Percentiles rank a stretch among this genome's conserved stretches.
Conservation (phyloP, 2,329 filamentous ascomycete genomes). For the Colletotrichum sp. region DNA sequence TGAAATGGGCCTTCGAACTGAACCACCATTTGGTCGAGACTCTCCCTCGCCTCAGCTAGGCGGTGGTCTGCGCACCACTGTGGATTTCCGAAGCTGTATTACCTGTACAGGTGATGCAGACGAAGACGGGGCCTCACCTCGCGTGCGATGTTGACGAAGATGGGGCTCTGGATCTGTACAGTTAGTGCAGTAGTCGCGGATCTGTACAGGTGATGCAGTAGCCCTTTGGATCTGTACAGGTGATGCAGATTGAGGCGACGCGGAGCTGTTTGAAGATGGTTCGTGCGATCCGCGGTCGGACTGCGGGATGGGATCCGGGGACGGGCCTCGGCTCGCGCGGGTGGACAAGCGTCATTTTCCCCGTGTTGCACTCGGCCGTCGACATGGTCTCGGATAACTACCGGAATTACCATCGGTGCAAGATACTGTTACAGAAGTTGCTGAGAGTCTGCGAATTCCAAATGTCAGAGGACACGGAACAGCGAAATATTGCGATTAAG, state of each 20-base stretch:
- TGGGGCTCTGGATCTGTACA: background rate
- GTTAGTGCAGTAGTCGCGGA: background rate
- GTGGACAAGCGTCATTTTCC: background rate
- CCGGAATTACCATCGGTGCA: background rate
- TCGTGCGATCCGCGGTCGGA: background rate
- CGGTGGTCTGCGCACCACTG: background rate
- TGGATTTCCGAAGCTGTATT: background rate
- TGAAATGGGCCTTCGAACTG: background rate
- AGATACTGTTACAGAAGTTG: background rate
- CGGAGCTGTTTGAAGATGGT: background rate
- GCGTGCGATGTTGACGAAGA: background rate
- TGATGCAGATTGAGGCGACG: background rate
- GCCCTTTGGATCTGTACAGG: background rate
- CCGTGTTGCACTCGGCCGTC: background rate
- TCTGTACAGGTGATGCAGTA: background rate
- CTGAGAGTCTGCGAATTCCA: background rate
- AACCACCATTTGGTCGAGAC: background rate
- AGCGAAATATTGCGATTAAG: background rate
- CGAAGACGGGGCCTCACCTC: background rate
- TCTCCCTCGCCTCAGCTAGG: background rate
- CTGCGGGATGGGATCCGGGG: background rate
- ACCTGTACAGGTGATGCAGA: background rate
- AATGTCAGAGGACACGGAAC: background rate
- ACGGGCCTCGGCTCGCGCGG: background rate
- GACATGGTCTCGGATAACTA: background rate